Conservation (phyloP, 345 rosid species). For the Eucalyptus regnans region DNA sequence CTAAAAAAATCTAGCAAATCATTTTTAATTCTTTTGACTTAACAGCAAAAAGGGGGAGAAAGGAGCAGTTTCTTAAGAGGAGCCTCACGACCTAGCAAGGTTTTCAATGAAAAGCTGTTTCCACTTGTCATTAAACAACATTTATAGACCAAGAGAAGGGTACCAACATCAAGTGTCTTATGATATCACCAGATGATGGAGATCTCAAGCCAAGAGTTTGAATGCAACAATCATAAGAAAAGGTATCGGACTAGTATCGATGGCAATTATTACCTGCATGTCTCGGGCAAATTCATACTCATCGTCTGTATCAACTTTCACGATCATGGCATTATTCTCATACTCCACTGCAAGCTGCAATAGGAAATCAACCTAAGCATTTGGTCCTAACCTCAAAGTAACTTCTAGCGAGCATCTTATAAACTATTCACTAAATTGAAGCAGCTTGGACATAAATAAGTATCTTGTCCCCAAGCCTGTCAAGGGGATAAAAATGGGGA, state of each 20-base stretch:
- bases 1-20: background rate
- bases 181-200: background rate
- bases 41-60: background rate
- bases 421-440: background rate
- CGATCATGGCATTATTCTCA: constrained; percentile 66
- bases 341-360: constrained; percentile 84
- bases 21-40: background rate
- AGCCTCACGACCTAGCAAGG: background rate
- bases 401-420: background rate
- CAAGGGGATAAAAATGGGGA: background rate
- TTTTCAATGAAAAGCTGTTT: background rate
- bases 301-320: constrained; percentile 87
- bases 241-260: background rate
- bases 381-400: background rate
- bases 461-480: background rate
- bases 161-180: background rate
- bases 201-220: background rate
- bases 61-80: background rate
- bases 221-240: background rate
- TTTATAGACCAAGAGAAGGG: background rate
- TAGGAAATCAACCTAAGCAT: background rate
- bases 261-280: constrained; percentile 54
- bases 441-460: background rate
- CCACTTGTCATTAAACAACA: background rate
- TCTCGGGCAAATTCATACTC: constrained; percentile 86